phyloP scores from a whole-genome alignment of 2,329 filamentous ascomycete species.

The Cercospora sp. region DNA sequence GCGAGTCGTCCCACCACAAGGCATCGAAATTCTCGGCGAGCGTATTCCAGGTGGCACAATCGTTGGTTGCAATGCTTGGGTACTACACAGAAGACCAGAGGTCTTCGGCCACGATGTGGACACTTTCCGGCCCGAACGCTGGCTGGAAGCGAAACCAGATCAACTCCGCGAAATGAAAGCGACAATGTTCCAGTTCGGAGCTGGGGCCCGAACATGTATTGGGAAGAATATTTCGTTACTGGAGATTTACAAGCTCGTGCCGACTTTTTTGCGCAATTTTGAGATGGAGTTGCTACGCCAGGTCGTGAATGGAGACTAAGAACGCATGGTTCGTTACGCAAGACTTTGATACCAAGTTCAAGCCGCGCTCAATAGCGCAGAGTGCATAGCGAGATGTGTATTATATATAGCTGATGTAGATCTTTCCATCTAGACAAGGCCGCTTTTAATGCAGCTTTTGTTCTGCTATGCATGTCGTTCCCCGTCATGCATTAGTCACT shows the following conservation, averaged over 20 bases:
- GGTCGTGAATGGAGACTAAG: constrained; percentile 48
- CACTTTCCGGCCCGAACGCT: constrained; percentile 67
- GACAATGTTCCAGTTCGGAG: constrained; percentile 72
- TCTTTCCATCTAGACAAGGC: not conserved
- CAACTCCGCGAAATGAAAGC: constrained; percentile 67
- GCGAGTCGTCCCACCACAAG: constrained; percentile 66
- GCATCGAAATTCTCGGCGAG: constrained; percentile 63
- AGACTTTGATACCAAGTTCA: constrained; percentile 49
- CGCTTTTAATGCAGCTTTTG: not conserved
- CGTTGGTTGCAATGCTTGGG: constrained; percentile 74
- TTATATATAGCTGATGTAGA: constrained; percentile 10
- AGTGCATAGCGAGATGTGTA: constrained; percentile 5
- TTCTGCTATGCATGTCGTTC: not conserved
- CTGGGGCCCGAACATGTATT: constrained; percentile 67
- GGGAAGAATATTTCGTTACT: constrained; percentile 56
- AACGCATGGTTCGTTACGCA: constrained; percentile 59
- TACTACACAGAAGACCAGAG: constrained; percentile 67
- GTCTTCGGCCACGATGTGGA: constrained; percentile 70
- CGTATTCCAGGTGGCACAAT: constrained; percentile 69
- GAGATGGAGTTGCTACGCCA: constrained; percentile 52
- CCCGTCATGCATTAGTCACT: constrained; percentile 7
- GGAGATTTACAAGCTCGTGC: constrained; percentile 55
- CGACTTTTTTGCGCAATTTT: constrained; percentile 63
- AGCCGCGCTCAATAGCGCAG: constrained; percentile 30
- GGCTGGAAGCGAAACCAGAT: constrained; percentile 57